Evolutionary conservation across 768 basidiomycete species (phyloP).

Genomic region (Psilocybe sp.): DNA sequence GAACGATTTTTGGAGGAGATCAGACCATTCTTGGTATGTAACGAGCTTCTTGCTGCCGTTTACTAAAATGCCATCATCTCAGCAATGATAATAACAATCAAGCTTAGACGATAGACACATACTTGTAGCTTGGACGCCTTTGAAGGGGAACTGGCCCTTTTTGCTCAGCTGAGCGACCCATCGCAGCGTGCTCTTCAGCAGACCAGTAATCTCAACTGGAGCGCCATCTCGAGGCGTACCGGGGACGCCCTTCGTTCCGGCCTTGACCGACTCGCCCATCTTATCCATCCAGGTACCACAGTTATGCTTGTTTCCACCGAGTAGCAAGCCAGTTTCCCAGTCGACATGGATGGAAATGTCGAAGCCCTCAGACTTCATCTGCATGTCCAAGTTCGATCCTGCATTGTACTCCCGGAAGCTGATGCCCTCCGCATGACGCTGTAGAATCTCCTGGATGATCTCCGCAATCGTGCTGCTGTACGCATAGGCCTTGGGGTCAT

Average conservation of each 20-base stretch:
- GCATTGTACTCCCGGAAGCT: conserved; percentile 96
- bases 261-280: conserved; percentile 91
- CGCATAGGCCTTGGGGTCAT: conserved; percentile 80
- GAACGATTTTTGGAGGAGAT: conserved; percentile 81
- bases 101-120: conserved; percentile 27
- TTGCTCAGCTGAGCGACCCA: conserved; percentile 77
- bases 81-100: background rate
- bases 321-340: conserved; percentile 89
- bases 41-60: conserved; percentile 65
- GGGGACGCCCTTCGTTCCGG: conserved; percentile 93
- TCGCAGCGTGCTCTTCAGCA: conserved; percentile 88
- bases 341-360: conserved; percentile 93
- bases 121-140: conserved; percentile 83
- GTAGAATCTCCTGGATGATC: conserved; percentile 93
- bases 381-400: conserved; percentile 94
- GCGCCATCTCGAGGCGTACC: conserved; percentile 96
- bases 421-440: conserved; percentile 91
- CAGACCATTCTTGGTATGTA: conserved; percentile 88
- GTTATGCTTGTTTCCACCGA: conserved; percentile 82
- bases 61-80: conserved; percentile 41
- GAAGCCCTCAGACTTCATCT: conserved; percentile 93
- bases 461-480: conserved; percentile 87
- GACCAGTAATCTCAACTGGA: conserved; percentile 91
- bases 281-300: conserved; percentile 99
- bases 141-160: conserved; percentile 78